Evolutionary conservation across 1,284 basidiomycete species (phyloP), one percentile per base, ranked within the genome.

Genomic region (Gymnopus androsaceus): DNA sequence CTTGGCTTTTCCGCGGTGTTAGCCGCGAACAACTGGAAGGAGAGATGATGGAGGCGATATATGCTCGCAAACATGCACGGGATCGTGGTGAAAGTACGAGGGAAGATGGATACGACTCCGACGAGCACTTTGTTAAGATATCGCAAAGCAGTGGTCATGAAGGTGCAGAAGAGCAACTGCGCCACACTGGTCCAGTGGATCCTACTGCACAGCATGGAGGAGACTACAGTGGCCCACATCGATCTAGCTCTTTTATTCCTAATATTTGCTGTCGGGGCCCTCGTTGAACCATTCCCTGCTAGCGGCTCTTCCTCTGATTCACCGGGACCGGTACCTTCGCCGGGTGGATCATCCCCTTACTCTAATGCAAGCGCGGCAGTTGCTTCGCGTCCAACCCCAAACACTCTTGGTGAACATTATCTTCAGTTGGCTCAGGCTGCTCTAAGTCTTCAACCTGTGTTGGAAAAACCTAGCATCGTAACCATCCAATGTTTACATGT

Each of bases 401-500:
- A 27, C 4, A 17, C 38, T 69, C 72, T 1, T 73, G 84, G 79
- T 1, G 86, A 88, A 61, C 79, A 82, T 50, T 86, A 80, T 59
- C 80, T 87, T 56, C 81, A 84, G 57, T 74, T 88, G 27, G 73
- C 84, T 0, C 72, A 80, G 7, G 84, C 81, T 7, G 83, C 85
- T 2, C 65, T 88, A 23, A 78, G 80, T 53, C 71, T 88, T 34
- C 82, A 83, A 46, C 75, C 85, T 1, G 75, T 87, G 23, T 69
- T 87, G 49, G 85, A 87, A 67, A 84, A 86, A 57, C 84, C 87
- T 7, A 82, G 81, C 7, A 70, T 86, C 42, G 81, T 82, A 51
- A 86, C 85, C 34, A 81, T 88, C 48, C 84, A 88, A 65, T 69
- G 81, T 4, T 67, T 90, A 55, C 83, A 87, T 66, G 66, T 87